A percentile compares a stretch with the other conserved stretches of the same genome.
These are phyloP conservation scores for Pterocarpus macrocarpus DNA, from an alignment of 306 rosid genomes.

Conservation along the genomic window DNA sequence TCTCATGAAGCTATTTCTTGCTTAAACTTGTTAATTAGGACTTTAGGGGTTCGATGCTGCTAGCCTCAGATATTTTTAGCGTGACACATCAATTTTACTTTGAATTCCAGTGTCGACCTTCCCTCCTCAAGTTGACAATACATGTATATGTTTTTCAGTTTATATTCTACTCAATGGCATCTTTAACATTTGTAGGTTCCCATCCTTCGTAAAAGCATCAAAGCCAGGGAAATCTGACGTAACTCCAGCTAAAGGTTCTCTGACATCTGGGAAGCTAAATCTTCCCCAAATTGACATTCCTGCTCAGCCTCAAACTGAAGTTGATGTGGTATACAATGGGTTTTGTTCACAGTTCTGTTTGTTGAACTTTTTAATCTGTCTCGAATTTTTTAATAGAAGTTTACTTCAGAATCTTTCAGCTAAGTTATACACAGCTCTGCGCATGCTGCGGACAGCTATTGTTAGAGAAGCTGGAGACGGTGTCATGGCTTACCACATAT, in stretches of 20 bases:
- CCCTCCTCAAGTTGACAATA: conserved; percentile 29
- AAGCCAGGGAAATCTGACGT: conserved; percentile 64
- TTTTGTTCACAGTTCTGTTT: conserved; percentile 13
- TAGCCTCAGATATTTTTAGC: conserved; percentile 32
- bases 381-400: conserved; percentile 16
- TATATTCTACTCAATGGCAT: conserved; percentile 42
- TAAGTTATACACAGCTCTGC: conserved; percentile 72
- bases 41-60: conserved; percentile 31
- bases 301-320: conserved; percentile 64
- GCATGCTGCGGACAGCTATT: conserved; percentile 72
- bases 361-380: conserved; percentile 35
- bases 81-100: conserved; percentile 29
- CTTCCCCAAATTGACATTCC: conserved; percentile 54
- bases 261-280: conserved; percentile 65
- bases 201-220: conserved; percentile 61
- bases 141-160: conserved; percentile 13
- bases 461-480: conserved; percentile 79
- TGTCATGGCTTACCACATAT: conserved; percentile 87
- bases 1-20: conserved; percentile 44
- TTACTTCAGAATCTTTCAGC: conserved; percentile 76
- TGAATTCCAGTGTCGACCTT: conserved; percentile 38
- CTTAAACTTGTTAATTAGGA: conserved; percentile 43
- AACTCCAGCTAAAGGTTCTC: conserved; percentile 74
- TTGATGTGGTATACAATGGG: conserved; percentile 66
- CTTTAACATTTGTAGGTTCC: conserved; percentile 64